phyloP scores from a whole-genome alignment of 495 filamentous ascomycete genomes.

The Aspergillus sclerotioniger region DNA sequence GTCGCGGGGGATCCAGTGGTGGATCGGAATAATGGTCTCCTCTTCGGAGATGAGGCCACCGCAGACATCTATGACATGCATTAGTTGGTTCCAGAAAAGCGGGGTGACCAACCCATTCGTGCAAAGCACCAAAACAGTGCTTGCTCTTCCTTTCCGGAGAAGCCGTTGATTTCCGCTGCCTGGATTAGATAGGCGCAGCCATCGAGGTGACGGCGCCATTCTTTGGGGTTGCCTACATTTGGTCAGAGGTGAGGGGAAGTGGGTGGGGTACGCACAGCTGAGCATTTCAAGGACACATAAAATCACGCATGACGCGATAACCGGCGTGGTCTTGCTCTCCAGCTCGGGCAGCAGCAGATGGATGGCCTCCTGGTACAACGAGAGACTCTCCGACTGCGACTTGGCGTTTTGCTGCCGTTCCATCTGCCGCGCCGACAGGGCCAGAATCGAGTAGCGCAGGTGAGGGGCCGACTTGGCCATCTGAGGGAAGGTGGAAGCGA shows the following conservation, averaged over 20 bases:
- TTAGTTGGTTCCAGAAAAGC: not conserved
- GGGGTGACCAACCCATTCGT: constrained; percentile 38
- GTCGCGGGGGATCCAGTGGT: constrained; percentile 31
- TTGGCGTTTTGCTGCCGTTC: constrained; percentile 36
- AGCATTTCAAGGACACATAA: constrained; percentile 46
- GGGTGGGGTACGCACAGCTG: constrained; percentile 25
- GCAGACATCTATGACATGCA: constrained; percentile 30
- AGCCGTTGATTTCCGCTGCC: constrained; percentile 36
- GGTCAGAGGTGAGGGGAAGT: not conserved
- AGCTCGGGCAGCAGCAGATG: constrained; percentile 38
- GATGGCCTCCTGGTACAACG: constrained; percentile 45
- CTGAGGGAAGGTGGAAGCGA: constrained; percentile 40
- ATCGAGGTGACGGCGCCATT: constrained; percentile 48
- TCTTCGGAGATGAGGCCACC: constrained; percentile 44
- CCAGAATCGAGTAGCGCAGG: constrained; percentile 41
- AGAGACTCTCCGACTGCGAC: constrained; percentile 40
- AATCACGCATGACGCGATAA: constrained; percentile 42
- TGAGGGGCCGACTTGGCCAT: constrained; percentile 38
- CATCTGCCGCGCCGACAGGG: constrained; percentile 45
- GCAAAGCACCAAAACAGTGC: constrained; percentile 50
- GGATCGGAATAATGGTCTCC: constrained; percentile 35
- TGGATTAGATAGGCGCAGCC: constrained; percentile 45
- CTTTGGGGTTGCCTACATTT: constrained; percentile 31
- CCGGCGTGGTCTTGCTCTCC: constrained; percentile 36
- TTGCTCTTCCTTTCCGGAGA: constrained; percentile 41